These are phyloP conservation scores for Neurospora sp. DNA, from an alignment of 495 filamentous ascomycete genomes.

Conservation along the genomic window DNA sequence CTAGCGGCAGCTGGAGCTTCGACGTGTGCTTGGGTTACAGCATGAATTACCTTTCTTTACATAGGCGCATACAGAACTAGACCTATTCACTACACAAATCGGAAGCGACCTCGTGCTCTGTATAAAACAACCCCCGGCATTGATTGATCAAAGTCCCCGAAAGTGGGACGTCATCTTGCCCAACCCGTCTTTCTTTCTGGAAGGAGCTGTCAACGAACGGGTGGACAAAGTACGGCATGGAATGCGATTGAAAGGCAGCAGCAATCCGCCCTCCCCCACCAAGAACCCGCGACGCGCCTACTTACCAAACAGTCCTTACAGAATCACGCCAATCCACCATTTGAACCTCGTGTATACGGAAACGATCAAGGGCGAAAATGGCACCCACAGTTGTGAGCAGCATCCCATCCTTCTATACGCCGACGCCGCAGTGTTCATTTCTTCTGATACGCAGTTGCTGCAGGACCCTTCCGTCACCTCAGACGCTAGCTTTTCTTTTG, in stretches of 20 bases:
- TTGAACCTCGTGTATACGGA: background rate
- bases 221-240: background rate
- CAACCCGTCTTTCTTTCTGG: background rate
- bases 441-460: slow-evolving; percentile 4
- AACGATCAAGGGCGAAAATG: slow-evolving; percentile 7
- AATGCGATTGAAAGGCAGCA: background rate
- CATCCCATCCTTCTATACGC: background rate
- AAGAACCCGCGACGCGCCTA: background rate
- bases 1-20: background rate
- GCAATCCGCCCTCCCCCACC: background rate
- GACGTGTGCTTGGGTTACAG: background rate
- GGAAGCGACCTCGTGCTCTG: background rate
- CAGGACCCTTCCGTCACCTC: slow-evolving; percentile 12
- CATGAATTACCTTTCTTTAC: background rate
- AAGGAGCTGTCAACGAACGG: background rate
- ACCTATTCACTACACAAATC: background rate
- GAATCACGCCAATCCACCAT: background rate
- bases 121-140: background rate
- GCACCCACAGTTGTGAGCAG: slow-evolving; percentile 21
- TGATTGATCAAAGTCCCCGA: background rate
- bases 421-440: background rate
- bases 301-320: background rate
- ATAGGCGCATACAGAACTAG: background rate
- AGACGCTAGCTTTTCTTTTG: slow-evolving; percentile 9
- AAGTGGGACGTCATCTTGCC: background rate